A percentile compares a stretch with the other conserved stretches of the same genome.
Evolutionary conservation across 2,329 filamentous ascomycete species (phyloP).

Genomic region (Aspergillus pseudoviridinutans): DNA sequence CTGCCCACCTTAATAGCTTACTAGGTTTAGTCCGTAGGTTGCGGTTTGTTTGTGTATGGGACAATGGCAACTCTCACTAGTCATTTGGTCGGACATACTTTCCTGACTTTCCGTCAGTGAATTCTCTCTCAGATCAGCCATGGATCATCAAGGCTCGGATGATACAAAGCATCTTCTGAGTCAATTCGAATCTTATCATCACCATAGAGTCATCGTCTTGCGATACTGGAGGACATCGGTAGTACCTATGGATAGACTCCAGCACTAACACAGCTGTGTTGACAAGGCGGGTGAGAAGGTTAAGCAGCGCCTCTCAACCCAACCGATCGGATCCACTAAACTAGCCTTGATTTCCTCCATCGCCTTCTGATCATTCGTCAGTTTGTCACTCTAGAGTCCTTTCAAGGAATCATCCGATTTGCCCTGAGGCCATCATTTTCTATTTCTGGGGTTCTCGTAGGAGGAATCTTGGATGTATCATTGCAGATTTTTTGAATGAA

Average conservation of each 20-base stretch:
- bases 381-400: background rate
- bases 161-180: background rate
- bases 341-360: conserved; percentile 11
- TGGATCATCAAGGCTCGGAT: background rate
- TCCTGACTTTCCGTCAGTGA: background rate
- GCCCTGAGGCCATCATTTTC: background rate
- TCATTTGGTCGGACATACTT: background rate
- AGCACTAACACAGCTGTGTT: background rate
- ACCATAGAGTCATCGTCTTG: background rate
- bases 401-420: background rate
- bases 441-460: background rate
- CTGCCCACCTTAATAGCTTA: background rate
- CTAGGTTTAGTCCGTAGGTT: background rate
- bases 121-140: background rate
- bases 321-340: conserved; percentile 22
- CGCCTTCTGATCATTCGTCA: too few species aligned
- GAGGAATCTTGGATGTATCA: background rate
- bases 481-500: background rate
- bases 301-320: conserved; percentile 16
- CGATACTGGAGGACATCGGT: background rate
- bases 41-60: background rate
- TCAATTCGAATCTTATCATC: background rate
- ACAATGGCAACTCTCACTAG: background rate
- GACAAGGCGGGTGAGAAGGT: conserved; percentile 1
- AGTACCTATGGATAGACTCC: background rate